phyloP scores from a whole-genome alignment of 805 yeast genomes.

The Pichia eremophila region DNA sequence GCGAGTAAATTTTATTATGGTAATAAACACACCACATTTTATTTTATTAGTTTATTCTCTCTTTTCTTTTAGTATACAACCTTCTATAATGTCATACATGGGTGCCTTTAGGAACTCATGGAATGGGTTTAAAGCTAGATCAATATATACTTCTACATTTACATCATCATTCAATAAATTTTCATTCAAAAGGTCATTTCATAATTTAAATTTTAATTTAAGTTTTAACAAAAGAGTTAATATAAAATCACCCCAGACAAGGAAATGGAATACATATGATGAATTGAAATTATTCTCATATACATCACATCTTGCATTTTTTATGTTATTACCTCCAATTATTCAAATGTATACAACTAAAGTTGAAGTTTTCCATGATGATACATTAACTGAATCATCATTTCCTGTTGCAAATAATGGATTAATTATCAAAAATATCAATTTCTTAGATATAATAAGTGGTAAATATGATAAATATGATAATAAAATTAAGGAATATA shows the following conservation, averaged over 20 bases:
- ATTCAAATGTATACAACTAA: slow-evolving; percentile 21
- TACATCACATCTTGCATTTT: slow-evolving; percentile 25
- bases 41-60: neutral
- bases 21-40: too few relatives aligned
- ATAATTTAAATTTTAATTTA: neutral
- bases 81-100: neutral
- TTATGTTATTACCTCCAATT: slow-evolving; percentile 22
- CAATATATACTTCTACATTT: too few relatives aligned
- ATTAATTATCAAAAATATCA: neutral
- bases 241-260: slow-evolving; percentile 3
- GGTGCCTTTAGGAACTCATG: neutral
- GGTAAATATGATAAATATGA: neutral
- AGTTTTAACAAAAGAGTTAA: slow-evolving; percentile 6
- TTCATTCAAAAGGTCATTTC: slow-evolving; percentile 1
- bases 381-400: slow-evolving; percentile 14
- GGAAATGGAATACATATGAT: slow-evolving; percentile 23
- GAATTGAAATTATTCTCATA: slow-evolving; percentile 23
- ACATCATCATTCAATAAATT: too few relatives aligned
- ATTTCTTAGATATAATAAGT: slow-evolving; percentile 2
- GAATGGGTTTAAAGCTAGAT: neutral
- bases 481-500: too few relatives aligned
- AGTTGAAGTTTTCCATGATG: slow-evolving; percentile 23
- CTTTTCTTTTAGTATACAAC: neutral
- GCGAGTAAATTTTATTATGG: too few relatives aligned
- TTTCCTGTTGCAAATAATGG: slow-evolving; percentile 1